Evolutionary conservation across 169 alveolate species (phyloP).

Genomic region (Sarcocystis neurona): DNA sequence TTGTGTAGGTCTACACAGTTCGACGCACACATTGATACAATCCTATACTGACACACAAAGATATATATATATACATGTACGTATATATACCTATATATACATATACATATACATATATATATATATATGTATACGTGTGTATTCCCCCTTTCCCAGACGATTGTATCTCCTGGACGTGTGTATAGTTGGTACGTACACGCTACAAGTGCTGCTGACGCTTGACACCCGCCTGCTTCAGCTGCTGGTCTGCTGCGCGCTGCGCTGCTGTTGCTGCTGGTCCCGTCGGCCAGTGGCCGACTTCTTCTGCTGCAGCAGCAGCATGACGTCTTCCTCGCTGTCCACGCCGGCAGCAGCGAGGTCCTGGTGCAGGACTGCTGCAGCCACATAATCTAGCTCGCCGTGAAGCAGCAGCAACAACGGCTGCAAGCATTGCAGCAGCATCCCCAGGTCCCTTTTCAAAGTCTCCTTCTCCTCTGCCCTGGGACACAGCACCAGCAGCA

Average conservation of each 20-base stretch:
- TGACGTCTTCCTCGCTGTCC: background rate
- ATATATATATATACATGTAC: background rate
- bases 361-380: background rate
- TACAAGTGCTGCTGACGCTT: no score
- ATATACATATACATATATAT: background rate
- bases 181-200: background rate
- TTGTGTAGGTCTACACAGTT: background rate
- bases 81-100: background rate
- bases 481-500: no score
- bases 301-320: background rate
- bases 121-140: slow-evolving; percentile 4
- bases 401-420: background rate
- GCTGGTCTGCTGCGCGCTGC: no score
- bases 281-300: background rate
- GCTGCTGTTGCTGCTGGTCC: background rate
- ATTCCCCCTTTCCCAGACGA: background rate
- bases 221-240: no score
- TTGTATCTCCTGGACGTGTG: no score
- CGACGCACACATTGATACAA: background rate
- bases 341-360: background rate
- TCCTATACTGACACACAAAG: background rate
- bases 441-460: no score
- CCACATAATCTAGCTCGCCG: background rate
- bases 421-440: background rate
- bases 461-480: background rate